These are phyloP conservation scores for Hypomontagnella submonticulosa DNA, from an alignment of 495 filamentous ascomycete genomes.

Conservation along the genomic window DNA sequence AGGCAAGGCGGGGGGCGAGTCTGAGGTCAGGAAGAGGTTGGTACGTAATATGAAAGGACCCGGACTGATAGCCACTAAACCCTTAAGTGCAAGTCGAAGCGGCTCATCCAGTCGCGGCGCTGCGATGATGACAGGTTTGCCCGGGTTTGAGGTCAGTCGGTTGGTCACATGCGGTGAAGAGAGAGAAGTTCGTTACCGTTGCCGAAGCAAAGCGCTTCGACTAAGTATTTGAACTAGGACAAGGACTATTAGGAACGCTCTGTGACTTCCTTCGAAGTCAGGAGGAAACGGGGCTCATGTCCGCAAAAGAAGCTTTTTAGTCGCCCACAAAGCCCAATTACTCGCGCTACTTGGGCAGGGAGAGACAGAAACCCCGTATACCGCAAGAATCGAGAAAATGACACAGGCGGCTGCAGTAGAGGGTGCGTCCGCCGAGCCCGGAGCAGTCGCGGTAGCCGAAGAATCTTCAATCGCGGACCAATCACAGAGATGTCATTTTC, in stretches of 20 bases:
- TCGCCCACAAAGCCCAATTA: neutral
- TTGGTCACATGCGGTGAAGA: slow-evolving; percentile 47
- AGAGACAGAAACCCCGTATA: slow-evolving; percentile 11
- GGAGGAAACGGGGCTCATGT: no score
- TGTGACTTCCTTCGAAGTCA: no score
- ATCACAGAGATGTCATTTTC: slow-evolving; percentile 27
- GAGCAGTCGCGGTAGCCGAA: slow-evolving; percentile 39
- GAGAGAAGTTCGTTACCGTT: slow-evolving; percentile 22
- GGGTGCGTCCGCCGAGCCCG: slow-evolving; percentile 38
- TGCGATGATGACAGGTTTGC: slow-evolving; percentile 41
- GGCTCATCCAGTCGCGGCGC: slow-evolving; percentile 45
- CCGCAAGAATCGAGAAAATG: slow-evolving; percentile 18
- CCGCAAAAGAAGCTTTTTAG: neutral
- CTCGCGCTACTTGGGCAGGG: slow-evolving; percentile 19
- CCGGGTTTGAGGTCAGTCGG: slow-evolving; percentile 27
- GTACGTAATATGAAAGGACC: slow-evolving; percentile 49
- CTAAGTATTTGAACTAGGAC: slow-evolving; percentile 11
- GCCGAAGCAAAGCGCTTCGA: slow-evolving; percentile 48
- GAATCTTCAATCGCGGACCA: slow-evolving; percentile 40
- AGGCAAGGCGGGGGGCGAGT: slow-evolving; percentile 46
- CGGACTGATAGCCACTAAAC: slow-evolving; percentile 58
- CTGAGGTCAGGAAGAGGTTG: slow-evolving; percentile 31
- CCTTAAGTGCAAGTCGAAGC: slow-evolving; percentile 76
- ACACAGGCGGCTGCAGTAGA: slow-evolving; percentile 33
- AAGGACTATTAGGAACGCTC: slow-evolving; percentile 2